Conservation (phyloP, 805 yeast genomes). For the Nakazawaea laoshanensis region DNA sequence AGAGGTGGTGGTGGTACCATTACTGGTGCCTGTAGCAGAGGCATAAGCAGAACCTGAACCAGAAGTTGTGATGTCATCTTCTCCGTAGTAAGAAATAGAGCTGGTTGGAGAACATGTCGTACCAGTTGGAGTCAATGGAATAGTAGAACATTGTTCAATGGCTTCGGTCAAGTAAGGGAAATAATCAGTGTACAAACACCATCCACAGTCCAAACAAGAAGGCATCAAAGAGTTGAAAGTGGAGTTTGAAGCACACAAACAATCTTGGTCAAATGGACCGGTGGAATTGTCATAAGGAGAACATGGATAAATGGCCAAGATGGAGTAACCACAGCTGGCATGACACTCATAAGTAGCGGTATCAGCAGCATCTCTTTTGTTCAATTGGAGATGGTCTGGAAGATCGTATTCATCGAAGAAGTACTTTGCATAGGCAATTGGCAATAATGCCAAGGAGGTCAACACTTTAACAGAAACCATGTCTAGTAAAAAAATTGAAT, state of each 20-base stretch:
- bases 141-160: constrained; percentile 4
- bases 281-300: constrained; percentile 1
- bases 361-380: constrained; percentile 3
- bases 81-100: neutral
- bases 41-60: neutral
- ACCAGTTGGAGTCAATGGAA: constrained; percentile 11
- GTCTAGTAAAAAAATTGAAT: neutral
- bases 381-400: constrained; percentile 2
- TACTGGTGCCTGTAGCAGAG: neutral
- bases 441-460: neutral
- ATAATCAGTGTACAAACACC: constrained; percentile 11
- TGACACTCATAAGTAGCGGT: constrained; percentile 9
- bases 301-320: constrained; percentile 7
- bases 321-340: constrained; percentile 10
- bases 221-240: constrained; percentile 8
- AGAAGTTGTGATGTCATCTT: neutral
- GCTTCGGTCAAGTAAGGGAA: constrained; percentile 7
- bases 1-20: neutral
- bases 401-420: neutral
- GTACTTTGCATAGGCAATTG: neutral
- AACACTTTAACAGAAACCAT: neutral
- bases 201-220: constrained; percentile 10
- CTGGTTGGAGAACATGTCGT: constrained; percentile 9
- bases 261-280: constrained; percentile 7
- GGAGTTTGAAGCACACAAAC: constrained; percentile 7